Evolutionary conservation across 1,284 basidiomycete species (phyloP).

Genomic region (Cryptococcus floricola): DNA sequence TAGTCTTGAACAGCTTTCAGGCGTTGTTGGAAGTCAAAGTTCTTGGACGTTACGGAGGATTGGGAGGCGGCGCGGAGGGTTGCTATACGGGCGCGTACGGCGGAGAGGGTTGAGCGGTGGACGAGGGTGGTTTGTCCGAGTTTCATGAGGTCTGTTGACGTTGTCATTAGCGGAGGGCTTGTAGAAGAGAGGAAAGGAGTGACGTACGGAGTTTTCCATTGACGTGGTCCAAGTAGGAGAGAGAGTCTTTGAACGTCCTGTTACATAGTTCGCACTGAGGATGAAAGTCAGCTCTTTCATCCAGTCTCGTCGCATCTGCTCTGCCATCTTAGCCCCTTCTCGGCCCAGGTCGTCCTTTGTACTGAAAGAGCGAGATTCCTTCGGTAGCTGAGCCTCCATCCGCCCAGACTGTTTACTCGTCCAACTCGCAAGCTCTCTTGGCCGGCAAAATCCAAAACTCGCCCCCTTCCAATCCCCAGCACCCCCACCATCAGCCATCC

Average conservation of each 20-base stretch:
- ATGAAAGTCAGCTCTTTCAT: neutral
- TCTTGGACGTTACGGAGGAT: slow-evolving; percentile 71
- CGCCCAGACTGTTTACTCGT: no score
- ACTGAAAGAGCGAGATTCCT: no score
- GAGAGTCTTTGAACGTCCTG: slow-evolving; percentile 87
- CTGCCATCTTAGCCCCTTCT: neutral
- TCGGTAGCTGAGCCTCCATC: no score
- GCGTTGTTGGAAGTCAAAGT: slow-evolving; percentile 88
- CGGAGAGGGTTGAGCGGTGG: slow-evolving; percentile 80
- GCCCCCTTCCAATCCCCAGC: neutral
- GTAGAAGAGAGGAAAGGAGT: neutral
- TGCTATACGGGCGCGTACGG: slow-evolving; percentile 86
- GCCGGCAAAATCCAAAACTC: no score
- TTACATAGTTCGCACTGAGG: slow-evolving; percentile 76
- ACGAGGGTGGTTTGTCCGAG: slow-evolving; percentile 93
- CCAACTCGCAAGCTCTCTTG: no score
- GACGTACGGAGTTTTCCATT: slow-evolving; percentile 86
- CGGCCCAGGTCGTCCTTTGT: no score
- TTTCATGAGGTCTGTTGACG: slow-evolving; percentile 64
- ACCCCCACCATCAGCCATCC: slow-evolving; percentile 10
- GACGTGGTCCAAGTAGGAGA: slow-evolving; percentile 91
- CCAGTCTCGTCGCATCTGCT: neutral
- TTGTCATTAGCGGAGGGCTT: neutral
- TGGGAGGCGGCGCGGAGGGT: slow-evolving; percentile 79
- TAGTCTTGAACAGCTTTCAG: slow-evolving; percentile 75